Conservation (phyloP, 345 rosid species). For the Schrenkiella parvula region DNA sequence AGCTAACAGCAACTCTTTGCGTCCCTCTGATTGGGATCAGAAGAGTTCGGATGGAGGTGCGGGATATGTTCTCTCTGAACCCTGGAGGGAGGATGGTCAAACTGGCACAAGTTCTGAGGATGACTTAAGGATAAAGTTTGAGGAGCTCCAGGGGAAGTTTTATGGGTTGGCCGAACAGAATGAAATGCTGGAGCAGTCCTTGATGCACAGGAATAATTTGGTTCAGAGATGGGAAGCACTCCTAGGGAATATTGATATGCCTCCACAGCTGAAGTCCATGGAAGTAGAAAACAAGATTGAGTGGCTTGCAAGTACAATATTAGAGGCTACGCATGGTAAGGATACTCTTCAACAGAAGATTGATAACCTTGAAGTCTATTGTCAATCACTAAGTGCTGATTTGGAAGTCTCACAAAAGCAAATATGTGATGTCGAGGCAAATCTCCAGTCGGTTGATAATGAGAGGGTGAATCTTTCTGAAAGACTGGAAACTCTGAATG, state of each 20-base stretch:
- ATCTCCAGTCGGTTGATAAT: constrained; percentile 42
- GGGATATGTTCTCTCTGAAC: constrained; percentile 56
- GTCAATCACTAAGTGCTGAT: constrained; percentile 59
- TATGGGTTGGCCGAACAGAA: constrained; percentile 94
- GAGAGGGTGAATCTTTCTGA: constrained; percentile 57
- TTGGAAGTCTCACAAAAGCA: constrained; percentile 54
- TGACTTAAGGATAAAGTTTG: constrained; percentile 74
- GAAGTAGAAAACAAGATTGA: constrained; percentile 83
- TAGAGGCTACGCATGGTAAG: constrained; percentile 58
- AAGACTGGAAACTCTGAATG: constrained; percentile 48
- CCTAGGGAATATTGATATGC: constrained; percentile 60
- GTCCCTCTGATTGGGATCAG: constrained; percentile 68
- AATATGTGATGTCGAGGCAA: constrained; percentile 48
- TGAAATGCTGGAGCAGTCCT: constrained; percentile 98
- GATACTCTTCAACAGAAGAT: constrained; percentile 60
- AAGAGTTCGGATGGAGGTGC: constrained; percentile 63
- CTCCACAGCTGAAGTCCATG: constrained; percentile 58
- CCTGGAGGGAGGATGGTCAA: constrained; percentile 78
- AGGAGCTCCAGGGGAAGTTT: constrained; percentile 87
- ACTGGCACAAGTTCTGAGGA: constrained; percentile 54
- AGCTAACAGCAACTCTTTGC: constrained; percentile 49
- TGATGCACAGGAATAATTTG: constrained; percentile 79
- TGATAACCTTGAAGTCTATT: constrained; percentile 55
- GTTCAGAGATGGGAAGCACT: constrained; percentile 92
- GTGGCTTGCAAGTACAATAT: constrained; percentile 73